Evolutionary conservation across 2,329 filamentous ascomycete genomes (phyloP), one percentile per base, ranked within the genome.

Genomic region (Paecilomyces formosus): DNA sequence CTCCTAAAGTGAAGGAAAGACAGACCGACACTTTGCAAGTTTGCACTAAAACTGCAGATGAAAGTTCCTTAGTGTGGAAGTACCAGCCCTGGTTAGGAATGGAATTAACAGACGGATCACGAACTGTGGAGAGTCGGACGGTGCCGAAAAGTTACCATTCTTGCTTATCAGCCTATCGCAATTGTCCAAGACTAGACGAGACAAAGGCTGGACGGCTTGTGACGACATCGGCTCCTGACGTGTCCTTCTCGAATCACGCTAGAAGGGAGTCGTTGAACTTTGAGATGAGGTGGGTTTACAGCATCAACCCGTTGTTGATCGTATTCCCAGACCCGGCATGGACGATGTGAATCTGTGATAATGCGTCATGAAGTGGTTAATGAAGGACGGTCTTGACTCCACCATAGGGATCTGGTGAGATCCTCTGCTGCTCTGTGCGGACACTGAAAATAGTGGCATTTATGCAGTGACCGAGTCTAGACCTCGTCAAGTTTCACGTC

Each of bases 191-290:
- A 18, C 39, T n/a, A n/a, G 39, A 18, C 15, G 15, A 45, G n/a
- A 45, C 12, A 4, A 45, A 9, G 35, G 39, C 39, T 45, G 39
- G 39, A 21, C 39, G 39, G 18, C 18, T 45, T 15, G 39, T 45
- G n/a, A 45, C 7, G 13, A 45, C 35, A 39, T 13, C 12, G 12
- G 24, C 13, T 39, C 35, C 39, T 45, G 39, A 45, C 35, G 39
- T 21, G 58, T 45, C 31, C 49, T 68, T 68, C 65, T 66, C 54
- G 66, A 69, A 69, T 52, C 57, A 30, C 64, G 61, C 65, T 68
- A 68, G 66, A 69, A 68, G 57, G 35, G 39, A 45, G 9, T 45
- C 39, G 39, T 45, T 15, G 15, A 45, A n/a, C 13, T 6, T 45
- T 45, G 35, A 45, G 35, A 18, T n/a, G 35, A 18, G 3, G 35